These are phyloP conservation scores for Ceratobasidium sp. DNA, from an alignment of 1,284 basidiomycete genomes.

Conservation along the genomic window DNA sequence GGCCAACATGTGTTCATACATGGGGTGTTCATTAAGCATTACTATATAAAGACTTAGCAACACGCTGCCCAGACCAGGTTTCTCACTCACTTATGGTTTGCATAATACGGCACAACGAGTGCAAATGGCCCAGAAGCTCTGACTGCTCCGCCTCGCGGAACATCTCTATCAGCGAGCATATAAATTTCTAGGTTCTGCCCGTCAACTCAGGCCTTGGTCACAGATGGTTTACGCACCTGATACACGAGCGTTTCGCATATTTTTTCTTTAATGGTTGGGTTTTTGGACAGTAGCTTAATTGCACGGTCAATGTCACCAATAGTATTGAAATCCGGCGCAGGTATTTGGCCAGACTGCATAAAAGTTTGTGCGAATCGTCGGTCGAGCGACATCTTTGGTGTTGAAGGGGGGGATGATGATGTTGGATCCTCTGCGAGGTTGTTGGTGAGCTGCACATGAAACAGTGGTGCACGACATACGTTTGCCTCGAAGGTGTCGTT, in stretches of 20 bases:
- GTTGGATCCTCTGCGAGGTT: conserved; percentile 58
- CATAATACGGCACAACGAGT: conserved; percentile 90
- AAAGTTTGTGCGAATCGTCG: conserved; percentile 55
- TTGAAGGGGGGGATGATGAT: conserved; percentile 65
- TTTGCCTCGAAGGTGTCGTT: conserved; percentile 73
- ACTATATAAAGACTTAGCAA: conserved; percentile 61
- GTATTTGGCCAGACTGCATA: conserved; percentile 73
- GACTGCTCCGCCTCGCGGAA: conserved; percentile 80
- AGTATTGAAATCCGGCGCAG: conserved; percentile 67
- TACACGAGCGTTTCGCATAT: conserved; percentile 33
- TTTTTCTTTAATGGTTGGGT: conserved; percentile 25
- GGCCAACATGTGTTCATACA: conserved; percentile 94
- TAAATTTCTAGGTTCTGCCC: conserved; percentile 6
- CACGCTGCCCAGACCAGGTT: not conserved
- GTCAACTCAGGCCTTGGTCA: not conserved
- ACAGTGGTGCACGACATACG: conserved; percentile 52
- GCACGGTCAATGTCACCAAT: conserved; percentile 78
- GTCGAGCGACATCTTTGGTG: conserved; percentile 43
- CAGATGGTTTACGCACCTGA: not conserved
- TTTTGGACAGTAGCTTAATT: conserved; percentile 64
- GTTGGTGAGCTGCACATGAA: conserved; percentile 20
- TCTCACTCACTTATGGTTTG: conserved; percentile 87
- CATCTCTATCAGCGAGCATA: conserved; percentile 28
- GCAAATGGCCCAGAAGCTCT: conserved; percentile 87
- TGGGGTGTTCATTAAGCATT: conserved; percentile 91